Evolutionary conservation across 306 rosid species (phyloP).

Genomic region (Echinosophora koreensis): DNA sequence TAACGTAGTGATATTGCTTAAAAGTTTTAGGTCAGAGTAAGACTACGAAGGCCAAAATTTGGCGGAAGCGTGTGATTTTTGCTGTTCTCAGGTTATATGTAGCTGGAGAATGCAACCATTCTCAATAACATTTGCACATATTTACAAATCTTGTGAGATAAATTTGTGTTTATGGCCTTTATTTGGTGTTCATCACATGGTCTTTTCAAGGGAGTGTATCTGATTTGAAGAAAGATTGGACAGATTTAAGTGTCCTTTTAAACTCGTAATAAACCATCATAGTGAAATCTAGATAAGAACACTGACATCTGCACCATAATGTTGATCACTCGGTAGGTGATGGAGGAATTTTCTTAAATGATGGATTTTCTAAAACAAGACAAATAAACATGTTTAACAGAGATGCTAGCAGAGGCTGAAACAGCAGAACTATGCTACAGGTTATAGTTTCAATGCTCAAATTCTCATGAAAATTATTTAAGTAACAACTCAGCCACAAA

Average conservation of each 20-base stretch:
- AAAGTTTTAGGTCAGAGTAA: neutral
- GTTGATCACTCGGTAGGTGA: neutral
- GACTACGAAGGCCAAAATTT: neutral
- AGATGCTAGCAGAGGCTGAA: slow-evolving; percentile 18
- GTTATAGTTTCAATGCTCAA: neutral
- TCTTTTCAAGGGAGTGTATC: slow-evolving; percentile 15
- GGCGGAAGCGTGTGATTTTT: neutral
- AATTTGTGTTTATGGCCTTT: slow-evolving; percentile 5
- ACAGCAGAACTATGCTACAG: neutral
- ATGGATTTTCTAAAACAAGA: slow-evolving; percentile 26
- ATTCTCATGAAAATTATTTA: neutral
- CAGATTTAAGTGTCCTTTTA: slow-evolving; percentile 1
- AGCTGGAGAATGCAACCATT: slow-evolving; percentile 20
- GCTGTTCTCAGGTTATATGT: neutral
- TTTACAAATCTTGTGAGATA: neutral
- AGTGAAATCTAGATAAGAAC: neutral
- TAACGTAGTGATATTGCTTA: neutral
- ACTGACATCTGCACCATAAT: neutral
- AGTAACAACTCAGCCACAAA: slow-evolving; percentile 3
- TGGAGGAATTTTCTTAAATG: slow-evolving; percentile 11
- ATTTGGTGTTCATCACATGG: slow-evolving; percentile 2
- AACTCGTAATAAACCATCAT: neutral
- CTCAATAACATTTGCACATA: slow-evolving; percentile 1
- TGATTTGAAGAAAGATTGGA: slow-evolving; percentile 25
- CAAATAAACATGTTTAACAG: neutral